Conservation (phyloP, 495 filamentous ascomycete species). For the Xylaria bambusicola region DNA sequence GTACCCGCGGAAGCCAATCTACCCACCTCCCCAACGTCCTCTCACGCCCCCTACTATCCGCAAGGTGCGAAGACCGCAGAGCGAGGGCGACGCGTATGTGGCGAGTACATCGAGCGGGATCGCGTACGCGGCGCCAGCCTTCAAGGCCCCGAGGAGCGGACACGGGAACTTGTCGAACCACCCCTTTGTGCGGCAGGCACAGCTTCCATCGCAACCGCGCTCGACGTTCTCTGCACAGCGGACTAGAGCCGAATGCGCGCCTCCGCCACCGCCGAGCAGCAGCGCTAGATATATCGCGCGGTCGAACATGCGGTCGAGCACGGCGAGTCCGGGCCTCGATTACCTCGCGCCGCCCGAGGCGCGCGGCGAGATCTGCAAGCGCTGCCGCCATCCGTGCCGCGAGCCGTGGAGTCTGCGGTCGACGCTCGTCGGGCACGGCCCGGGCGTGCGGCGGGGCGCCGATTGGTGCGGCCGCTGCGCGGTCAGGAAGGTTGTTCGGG, state of each 20-base stretch:
- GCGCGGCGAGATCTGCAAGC: constrained; percentile 18
- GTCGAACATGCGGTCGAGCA: too few species aligned
- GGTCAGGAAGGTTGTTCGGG: constrained; percentile 24
- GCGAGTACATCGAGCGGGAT: neutral
- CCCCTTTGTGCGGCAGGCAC: constrained; percentile 1
- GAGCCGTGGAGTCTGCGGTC: constrained; percentile 30
- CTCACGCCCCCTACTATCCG: constrained; percentile 33
- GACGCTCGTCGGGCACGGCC: constrained; percentile 20
- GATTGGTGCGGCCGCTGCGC: constrained; percentile 34
- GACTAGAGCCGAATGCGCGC: too few species aligned
- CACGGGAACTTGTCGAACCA: constrained; percentile 14
- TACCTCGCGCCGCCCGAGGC: neutral
- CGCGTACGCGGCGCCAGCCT: constrained; percentile 12
- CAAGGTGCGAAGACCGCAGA: constrained; percentile 1
- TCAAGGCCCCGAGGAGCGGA: constrained; percentile 13
- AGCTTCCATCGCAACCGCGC: neutral
- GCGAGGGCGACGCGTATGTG: constrained; percentile 10
- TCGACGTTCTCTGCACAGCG: too few species aligned
- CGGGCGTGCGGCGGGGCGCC: constrained; percentile 21
- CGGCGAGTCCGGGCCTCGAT: neutral
- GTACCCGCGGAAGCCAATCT: constrained; percentile 36
- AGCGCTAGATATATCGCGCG: too few species aligned
- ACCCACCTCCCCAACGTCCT: constrained; percentile 31
- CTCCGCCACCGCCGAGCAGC: too few species aligned
- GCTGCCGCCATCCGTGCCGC: constrained; percentile 24